Evolutionary conservation across 352 stramenopile genomes (phyloP).

Genomic region (Phytophthora sp.): DNA sequence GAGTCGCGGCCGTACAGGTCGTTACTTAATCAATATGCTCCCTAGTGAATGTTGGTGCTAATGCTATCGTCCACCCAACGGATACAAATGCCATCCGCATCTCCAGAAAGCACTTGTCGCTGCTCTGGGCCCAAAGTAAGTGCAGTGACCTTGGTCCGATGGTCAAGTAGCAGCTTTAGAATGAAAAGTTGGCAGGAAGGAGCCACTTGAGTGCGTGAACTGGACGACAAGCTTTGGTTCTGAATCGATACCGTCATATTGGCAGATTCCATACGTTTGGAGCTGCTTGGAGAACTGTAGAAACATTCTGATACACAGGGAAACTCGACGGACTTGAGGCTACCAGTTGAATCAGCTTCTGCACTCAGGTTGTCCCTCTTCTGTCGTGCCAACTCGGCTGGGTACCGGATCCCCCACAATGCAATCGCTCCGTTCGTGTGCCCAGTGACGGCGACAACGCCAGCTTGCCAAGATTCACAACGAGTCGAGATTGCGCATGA

Average conservation of each 20-base stretch:
- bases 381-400: slow-evolving; percentile 54
- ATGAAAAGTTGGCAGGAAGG: slow-evolving; percentile 77
- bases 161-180: slow-evolving; percentile 79
- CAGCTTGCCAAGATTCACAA: slow-evolving; percentile 77
- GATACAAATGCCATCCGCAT: slow-evolving; percentile 73
- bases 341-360: not conserved
- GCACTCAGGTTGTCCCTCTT: slow-evolving; percentile 19
- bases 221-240: slow-evolving; percentile 5
- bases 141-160: slow-evolving; percentile 64
- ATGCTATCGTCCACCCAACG: slow-evolving; percentile 86
- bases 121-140: slow-evolving; percentile 65
- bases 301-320: not conserved
- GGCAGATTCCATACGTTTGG: not conserved
- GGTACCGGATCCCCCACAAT: slow-evolving; percentile 71
- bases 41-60: slow-evolving; percentile 61
- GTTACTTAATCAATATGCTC: slow-evolving; percentile 9
- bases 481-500: slow-evolving; percentile 65
- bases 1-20: not conserved
- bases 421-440: slow-evolving; percentile 79
- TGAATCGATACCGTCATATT: slow-evolving; percentile 16
- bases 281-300: slow-evolving; percentile 13
- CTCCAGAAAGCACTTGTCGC: slow-evolving; percentile 69
- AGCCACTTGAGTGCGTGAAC: slow-evolving; percentile 43
- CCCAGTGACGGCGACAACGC: slow-evolving; percentile 69
- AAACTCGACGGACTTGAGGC: not conserved